These are phyloP conservation scores for Hyaloscypha finlandica DNA, from an alignment of 495 filamentous ascomycete genomes.

Conservation along the genomic window DNA sequence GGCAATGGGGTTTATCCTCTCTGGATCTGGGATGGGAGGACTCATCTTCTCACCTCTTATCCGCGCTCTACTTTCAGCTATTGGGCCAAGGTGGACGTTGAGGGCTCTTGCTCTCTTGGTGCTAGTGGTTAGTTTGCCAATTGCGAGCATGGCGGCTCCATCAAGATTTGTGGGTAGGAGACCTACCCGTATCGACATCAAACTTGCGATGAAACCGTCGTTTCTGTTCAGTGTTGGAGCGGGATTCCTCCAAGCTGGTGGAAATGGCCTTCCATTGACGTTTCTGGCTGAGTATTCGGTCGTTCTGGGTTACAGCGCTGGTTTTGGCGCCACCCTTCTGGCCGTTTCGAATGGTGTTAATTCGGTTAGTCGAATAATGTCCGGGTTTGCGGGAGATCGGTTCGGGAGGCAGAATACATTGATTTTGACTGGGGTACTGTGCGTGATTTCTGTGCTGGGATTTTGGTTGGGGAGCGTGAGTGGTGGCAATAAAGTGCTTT, in stretches of 20 bases:
- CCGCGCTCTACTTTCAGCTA: slow-evolving; percentile 46
- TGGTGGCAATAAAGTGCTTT: slow-evolving; percentile 32
- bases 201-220: slow-evolving; percentile 40
- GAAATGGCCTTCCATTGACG: slow-evolving; percentile 45
- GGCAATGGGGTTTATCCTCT: slow-evolving; percentile 52
- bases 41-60: slow-evolving; percentile 49
- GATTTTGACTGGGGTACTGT: slow-evolving; percentile 48
- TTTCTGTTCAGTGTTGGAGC: slow-evolving; percentile 47
- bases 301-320: slow-evolving; percentile 41
- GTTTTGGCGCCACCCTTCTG: slow-evolving; percentile 49
- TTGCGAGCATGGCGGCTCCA: slow-evolving; percentile 47
- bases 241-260: slow-evolving; percentile 48
- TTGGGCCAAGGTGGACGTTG: slow-evolving; percentile 58
- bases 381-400: slow-evolving; percentile 51
- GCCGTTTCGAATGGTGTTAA: slow-evolving; percentile 58
- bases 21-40: slow-evolving; percentile 47
- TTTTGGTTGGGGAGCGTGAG: slow-evolving; percentile 50
- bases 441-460: slow-evolving; percentile 47
- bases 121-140: slow-evolving; percentile 45
- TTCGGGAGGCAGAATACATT: slow-evolving; percentile 57
- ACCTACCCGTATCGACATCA: slow-evolving; percentile 44
- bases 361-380: slow-evolving; percentile 49
- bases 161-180: slow-evolving; percentile 39
- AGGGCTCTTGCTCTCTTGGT: slow-evolving; percentile 49
- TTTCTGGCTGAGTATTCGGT: slow-evolving; percentile 49